Conservation (phyloP, 768 basidiomycete species). For the Boletus rufocinnamomeus region DNA sequence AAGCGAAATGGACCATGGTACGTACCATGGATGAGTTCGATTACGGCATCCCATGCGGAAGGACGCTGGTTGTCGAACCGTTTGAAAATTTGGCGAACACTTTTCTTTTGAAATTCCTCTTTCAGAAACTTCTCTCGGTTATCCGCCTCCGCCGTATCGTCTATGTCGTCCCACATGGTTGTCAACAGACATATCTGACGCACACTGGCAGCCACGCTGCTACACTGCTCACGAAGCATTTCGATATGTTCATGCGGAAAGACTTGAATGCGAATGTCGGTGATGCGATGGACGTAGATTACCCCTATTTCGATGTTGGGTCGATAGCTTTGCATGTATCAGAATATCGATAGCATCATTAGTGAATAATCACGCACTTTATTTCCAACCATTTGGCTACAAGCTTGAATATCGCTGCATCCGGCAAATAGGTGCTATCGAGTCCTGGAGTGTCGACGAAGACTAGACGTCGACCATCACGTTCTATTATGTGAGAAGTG, state of each 20-base stretch:
- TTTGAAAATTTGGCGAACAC: background rate
- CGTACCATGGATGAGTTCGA: background rate
- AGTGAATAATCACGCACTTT: background rate
- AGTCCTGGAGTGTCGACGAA: slow-evolving; percentile 14
- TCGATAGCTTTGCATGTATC: background rate
- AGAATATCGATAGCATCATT: background rate
- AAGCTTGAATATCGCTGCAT: slow-evolving; percentile 1
- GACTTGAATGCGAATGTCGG: background rate
- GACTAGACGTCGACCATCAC: slow-evolving; percentile 1
- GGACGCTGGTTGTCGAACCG: slow-evolving; percentile 4
- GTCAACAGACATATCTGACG: slow-evolving; percentile 8
- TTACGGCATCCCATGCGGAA: background rate
- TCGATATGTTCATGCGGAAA: slow-evolving; percentile 1
- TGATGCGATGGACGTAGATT: slow-evolving; percentile 12
- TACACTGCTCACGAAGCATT: slow-evolving; percentile 4
- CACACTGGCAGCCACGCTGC: background rate
- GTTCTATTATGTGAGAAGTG: background rate
- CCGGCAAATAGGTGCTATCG: background rate
- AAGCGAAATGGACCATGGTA: background rate
- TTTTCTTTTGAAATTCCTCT: too few species aligned
- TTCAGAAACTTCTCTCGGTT: too few species aligned
- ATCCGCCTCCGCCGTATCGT: background rate
- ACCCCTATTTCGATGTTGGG: background rate
- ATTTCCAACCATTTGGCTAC: background rate
- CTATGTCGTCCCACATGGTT: slow-evolving; percentile 13